Evolutionary conservation across 139 green algal species (phyloP).

Genomic region (Picochlorum sp.): DNA sequence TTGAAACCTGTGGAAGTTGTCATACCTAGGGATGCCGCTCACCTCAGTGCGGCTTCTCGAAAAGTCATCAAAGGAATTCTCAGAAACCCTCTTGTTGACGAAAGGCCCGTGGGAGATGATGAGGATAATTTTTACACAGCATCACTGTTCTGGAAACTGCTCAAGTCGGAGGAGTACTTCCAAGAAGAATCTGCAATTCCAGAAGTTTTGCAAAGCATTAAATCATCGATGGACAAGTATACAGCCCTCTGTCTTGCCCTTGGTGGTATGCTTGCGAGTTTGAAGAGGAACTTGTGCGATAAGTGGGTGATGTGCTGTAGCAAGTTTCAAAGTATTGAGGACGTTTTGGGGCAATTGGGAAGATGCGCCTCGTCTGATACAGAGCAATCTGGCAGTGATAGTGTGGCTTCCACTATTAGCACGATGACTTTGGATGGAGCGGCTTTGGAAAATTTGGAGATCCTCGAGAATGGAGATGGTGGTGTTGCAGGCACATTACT

Average conservation of each 20-base stretch:
- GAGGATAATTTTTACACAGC: conserved; percentile 12
- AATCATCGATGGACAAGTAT: neutral
- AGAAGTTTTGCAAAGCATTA: conserved; percentile 11
- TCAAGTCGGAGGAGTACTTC: neutral
- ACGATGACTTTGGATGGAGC: conserved; percentile 81
- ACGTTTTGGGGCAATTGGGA: conserved; percentile 10
- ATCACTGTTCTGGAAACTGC: conserved; percentile 12
- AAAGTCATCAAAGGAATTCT: conserved; percentile 29
- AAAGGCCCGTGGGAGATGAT: conserved; percentile 20
- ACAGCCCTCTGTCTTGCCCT: conserved; percentile 20
- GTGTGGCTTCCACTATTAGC: neutral
- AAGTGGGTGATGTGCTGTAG: conserved; percentile 32
- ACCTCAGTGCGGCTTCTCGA: conserved; percentile 27
- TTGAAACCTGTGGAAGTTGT: conserved; percentile 81
- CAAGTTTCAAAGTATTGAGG: conserved; percentile 52
- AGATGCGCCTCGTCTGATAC: neutral
- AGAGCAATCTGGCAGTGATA: neutral
- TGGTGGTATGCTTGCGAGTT: conserved; percentile 43
- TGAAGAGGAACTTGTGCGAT: conserved; percentile 70
- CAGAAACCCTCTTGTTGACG: conserved; percentile 26
- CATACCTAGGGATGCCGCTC: conserved; percentile 18
- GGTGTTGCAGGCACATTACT: conserved; percentile 70
- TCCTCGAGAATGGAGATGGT: conserved; percentile 82
- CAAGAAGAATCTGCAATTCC: neutral
- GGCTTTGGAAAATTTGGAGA: conserved; percentile 89